A percentile compares a stretch with the other conserved stretches of the same genome.
These are phyloP conservation scores for Oldenlandia corymbosa DNA, from an alignment of 257 asterid genomes.

Conservation along the genomic window DNA sequence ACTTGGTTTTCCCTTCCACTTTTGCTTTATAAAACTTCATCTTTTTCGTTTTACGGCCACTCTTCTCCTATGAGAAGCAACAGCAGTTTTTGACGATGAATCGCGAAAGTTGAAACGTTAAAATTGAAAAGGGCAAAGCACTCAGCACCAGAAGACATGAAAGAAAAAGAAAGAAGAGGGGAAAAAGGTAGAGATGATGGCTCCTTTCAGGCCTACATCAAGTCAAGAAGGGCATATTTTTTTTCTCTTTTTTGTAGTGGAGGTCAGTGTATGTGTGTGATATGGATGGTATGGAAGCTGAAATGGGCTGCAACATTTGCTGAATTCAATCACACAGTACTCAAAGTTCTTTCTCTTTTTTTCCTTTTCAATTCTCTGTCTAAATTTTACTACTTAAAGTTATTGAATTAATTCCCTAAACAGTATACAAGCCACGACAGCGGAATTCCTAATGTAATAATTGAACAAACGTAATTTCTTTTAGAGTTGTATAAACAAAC, in stretches of 20 bases:
- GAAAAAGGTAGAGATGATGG: conserved; percentile 3
- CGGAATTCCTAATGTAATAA: too few species aligned
- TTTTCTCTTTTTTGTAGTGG: conserved; percentile 9
- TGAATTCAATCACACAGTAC: neutral
- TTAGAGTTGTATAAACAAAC: too few species aligned
- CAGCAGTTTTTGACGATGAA: conserved; percentile 3
- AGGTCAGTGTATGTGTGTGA: neutral
- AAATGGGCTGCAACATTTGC: conserved; percentile 9
- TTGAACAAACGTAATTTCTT: too few species aligned
- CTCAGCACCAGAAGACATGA: too few species aligned
- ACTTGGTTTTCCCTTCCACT: conserved; percentile 5
- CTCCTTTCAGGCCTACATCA: conserved; percentile 9
- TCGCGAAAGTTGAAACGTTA: too few species aligned
- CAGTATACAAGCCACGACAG: too few species aligned
- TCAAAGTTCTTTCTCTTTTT: too few species aligned
- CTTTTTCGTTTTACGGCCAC: conserved; percentile 5
- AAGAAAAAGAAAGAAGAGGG: neutral
- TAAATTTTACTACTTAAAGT: too few species aligned
- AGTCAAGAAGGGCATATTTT: conserved; percentile 14
- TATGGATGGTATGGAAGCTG: neutral
- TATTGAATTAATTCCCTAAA: too few species aligned
- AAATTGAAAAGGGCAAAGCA: too few species aligned
- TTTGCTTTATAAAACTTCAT: neutral
- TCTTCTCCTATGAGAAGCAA: conserved; percentile 1
- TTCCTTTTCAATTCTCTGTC: too few species aligned